Evolutionary conservation across 108 stramenopile species (phyloP).

Genomic region (Pelagomonas calceolata): DNA sequence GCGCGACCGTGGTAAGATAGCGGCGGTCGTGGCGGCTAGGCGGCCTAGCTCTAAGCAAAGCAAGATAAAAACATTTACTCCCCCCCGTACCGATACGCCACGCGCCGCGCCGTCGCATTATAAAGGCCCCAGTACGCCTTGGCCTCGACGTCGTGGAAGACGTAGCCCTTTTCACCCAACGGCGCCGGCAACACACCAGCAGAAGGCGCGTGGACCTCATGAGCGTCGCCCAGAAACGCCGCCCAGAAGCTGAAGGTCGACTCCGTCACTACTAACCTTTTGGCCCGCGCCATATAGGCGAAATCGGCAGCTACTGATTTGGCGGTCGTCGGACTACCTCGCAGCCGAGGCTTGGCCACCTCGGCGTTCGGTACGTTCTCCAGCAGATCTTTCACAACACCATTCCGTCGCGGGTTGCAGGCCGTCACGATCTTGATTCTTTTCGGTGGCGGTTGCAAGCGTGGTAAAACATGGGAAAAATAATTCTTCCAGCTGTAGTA

Average conservation of each 20-base stretch:
- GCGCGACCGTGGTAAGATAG: no score
- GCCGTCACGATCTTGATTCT: background rate
- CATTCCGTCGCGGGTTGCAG: background rate
- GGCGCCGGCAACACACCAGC: background rate
- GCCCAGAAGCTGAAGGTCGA: background rate
- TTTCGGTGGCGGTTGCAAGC: background rate
- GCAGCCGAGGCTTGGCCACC: no score
- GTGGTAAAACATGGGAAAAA: background rate
- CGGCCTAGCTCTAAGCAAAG: no score
- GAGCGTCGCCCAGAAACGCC: background rate
- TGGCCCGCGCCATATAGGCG: background rate
- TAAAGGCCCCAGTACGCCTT: background rate
- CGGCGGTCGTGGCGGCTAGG: no score
- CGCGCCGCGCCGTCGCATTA: background rate
- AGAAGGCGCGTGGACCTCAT: background rate
- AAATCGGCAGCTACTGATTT: background rate
- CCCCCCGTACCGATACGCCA: no score
- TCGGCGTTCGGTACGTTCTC: background rate
- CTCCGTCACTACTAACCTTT: background rate
- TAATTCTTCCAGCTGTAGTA: background rate
- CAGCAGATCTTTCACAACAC: background rate
- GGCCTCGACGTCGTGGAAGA: background rate
- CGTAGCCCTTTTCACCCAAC: background rate
- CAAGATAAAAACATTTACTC: no score
- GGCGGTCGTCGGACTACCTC: no score